phyloP scores from a whole-genome alignment of 225 moss, liverwort and hornwort species.

The Lunularia cruciata region DNA sequence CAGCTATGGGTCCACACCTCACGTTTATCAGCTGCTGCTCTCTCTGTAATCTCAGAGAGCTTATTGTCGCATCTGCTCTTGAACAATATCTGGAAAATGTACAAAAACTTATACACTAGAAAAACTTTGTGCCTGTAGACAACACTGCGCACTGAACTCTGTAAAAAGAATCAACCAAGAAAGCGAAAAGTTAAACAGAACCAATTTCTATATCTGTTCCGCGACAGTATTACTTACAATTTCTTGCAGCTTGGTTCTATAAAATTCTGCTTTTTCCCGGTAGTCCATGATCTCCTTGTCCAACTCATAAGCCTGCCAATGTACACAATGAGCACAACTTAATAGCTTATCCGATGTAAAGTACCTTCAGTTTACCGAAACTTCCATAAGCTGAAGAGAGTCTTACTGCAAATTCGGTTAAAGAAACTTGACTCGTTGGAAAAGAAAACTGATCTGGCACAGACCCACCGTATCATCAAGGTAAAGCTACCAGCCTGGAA shows the following conservation, averaged over 20 bases:
- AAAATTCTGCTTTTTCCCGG: constrained; percentile 88
- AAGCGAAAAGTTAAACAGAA: background rate
- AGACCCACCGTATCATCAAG: background rate
- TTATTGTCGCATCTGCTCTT: constrained; percentile 97
- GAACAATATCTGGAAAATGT: constrained; percentile 71
- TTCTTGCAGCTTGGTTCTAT: constrained; percentile 88
- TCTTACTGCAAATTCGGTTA: background rate
- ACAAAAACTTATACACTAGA: too few relatives aligned
- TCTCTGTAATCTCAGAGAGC: constrained; percentile 84
- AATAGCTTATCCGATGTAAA: background rate
- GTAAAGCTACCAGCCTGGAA: background rate
- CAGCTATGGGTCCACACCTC: constrained; percentile 51
- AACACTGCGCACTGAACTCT: background rate
- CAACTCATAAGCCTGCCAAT: constrained; percentile 60
- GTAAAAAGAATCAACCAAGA: background rate
- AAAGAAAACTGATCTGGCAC: too few relatives aligned
- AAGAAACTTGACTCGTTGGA: too few relatives aligned
- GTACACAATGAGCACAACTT: background rate
- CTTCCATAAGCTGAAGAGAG: background rate
- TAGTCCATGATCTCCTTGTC: constrained; percentile 86
- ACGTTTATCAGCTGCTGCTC: constrained; percentile 91
- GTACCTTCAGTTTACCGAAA: background rate
- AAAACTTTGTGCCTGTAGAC: background rate
- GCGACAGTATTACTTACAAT: constrained; percentile 53
- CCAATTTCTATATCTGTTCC: background rate